Percentiles rank a stretch among this genome's conserved stretches.
Conservation (phyloP, 768 basidiomycete species). For the Termitomyces sp. region DNA sequence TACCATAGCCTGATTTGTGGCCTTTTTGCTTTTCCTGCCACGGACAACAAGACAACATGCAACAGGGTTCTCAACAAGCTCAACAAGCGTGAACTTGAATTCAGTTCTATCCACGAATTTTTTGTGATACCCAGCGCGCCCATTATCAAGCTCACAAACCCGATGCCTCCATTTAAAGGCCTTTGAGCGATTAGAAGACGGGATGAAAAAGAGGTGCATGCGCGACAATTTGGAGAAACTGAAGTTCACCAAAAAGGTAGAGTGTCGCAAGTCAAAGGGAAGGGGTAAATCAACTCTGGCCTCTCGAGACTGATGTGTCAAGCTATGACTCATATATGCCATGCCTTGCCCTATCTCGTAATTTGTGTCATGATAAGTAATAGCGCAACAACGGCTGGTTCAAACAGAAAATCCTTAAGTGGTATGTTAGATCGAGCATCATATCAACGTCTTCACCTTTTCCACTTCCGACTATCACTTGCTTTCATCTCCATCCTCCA, state of each 20-base stretch:
- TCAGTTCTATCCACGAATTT: background rate
- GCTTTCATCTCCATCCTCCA: background rate
- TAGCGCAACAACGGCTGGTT: too few species aligned
- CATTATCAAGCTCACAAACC: background rate
- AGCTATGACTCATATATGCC: too few species aligned
- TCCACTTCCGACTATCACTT: slow-evolving; percentile 4
- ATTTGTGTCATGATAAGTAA: too few species aligned
- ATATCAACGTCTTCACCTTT: slow-evolving; percentile 7
- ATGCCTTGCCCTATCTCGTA: too few species aligned
- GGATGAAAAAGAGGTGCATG: background rate
- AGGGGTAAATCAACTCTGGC: too few species aligned
- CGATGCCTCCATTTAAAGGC: background rate
- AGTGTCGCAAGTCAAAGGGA: background rate
- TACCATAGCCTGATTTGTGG: background rate
- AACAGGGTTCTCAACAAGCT: background rate
- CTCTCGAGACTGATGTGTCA: too few species aligned
- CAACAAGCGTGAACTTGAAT: too few species aligned
- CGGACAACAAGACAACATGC: background rate
- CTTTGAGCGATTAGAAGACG: background rate
- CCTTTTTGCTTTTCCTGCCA: background rate
- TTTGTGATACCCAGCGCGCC: background rate
- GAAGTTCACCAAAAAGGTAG: too few species aligned
- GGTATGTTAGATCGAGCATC: background rate
- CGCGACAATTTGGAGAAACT: background rate
- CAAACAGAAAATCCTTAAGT: too few species aligned